A percentile compares a stretch with the other conserved stretches of the same genome.
phyloP scores from a whole-genome alignment of 441 rosid species.

The Flueggea neowawraea region DNA sequence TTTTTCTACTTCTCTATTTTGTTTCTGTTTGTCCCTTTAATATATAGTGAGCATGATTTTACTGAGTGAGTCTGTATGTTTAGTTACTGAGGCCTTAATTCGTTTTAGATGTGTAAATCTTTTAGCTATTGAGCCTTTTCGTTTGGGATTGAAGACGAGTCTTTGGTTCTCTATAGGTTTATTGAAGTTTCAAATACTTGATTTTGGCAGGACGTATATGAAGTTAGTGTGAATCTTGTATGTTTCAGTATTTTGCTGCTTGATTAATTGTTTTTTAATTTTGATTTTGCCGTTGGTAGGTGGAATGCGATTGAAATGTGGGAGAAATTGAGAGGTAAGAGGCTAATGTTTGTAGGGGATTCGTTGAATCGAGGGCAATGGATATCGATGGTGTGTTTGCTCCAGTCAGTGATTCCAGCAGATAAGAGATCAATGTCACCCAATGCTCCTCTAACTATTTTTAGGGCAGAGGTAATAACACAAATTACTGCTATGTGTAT shows the following conservation, averaged over 20 bases:
- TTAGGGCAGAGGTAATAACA: constrained; percentile 76
- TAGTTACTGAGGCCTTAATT: too few species aligned
- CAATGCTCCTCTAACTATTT: constrained; percentile 83
- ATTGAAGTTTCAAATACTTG: too few species aligned
- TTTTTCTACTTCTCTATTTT: background rate
- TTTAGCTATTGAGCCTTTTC: too few species aligned
- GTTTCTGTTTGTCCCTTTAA: background rate
- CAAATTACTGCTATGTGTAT: background rate
- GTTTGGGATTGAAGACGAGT: too few species aligned
- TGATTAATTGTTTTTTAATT: background rate
- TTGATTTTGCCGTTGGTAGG: constrained; percentile 29
- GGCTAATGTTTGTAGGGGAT: constrained; percentile 97
- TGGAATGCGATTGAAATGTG: constrained; percentile 87
- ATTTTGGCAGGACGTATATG: too few species aligned
- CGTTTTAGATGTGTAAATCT: too few species aligned
- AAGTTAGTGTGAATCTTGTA: background rate
- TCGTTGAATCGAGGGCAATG: constrained; percentile 95
- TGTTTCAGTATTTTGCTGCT: background rate
- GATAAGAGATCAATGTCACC: constrained; percentile 83
- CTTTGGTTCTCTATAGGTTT: too few species aligned
- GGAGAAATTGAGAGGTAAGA: constrained; percentile 96
- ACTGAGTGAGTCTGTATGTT: too few species aligned
- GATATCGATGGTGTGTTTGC: constrained; percentile 93
- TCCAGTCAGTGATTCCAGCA: constrained; percentile 78
- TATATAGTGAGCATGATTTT: background rate